phyloP scores from a whole-genome alignment of 140 eudicot genomes.

The Senecio squalidus region DNA sequence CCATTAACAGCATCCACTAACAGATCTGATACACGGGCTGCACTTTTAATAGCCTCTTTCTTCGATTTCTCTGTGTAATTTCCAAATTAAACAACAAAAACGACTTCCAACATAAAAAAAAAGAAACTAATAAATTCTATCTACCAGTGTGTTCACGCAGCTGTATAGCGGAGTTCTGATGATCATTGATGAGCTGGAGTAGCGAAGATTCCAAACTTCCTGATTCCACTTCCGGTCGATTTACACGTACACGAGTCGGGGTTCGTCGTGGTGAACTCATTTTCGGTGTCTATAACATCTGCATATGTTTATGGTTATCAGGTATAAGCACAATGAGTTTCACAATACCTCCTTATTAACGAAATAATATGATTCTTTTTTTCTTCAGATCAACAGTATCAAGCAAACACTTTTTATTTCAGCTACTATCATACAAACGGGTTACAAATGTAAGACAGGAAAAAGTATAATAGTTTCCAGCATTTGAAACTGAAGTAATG shows the following conservation, averaged over 20 bases:
- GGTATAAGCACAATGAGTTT: no score
- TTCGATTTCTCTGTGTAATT: conserved; percentile 60
- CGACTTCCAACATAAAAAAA: conserved; percentile 1
- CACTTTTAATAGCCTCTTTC: conserved; percentile 61
- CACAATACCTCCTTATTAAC: no score
- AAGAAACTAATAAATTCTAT: neutral
- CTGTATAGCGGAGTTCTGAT: conserved; percentile 39
- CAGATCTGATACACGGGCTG: conserved; percentile 59
- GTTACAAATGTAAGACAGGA: no score
- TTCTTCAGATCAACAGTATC: no score
- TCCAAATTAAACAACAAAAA: neutral
- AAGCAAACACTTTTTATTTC: no score
- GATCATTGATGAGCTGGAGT: conserved; percentile 52
- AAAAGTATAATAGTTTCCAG: no score
- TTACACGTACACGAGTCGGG: conserved; percentile 18
- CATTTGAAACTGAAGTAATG: no score
- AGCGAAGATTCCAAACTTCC: conserved; percentile 63
- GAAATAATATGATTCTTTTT: no score
- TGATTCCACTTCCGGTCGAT: conserved; percentile 20
- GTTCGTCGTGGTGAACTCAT: conserved; percentile 26
- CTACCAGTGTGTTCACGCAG: conserved; percentile 75
- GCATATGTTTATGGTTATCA: conserved; percentile 1
- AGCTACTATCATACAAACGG: no score
- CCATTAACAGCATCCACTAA: conserved; percentile 81
- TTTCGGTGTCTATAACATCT: neutral